Conservation (phyloP, 352 stramenopile species). For the Peronospora farinosa region DNA sequence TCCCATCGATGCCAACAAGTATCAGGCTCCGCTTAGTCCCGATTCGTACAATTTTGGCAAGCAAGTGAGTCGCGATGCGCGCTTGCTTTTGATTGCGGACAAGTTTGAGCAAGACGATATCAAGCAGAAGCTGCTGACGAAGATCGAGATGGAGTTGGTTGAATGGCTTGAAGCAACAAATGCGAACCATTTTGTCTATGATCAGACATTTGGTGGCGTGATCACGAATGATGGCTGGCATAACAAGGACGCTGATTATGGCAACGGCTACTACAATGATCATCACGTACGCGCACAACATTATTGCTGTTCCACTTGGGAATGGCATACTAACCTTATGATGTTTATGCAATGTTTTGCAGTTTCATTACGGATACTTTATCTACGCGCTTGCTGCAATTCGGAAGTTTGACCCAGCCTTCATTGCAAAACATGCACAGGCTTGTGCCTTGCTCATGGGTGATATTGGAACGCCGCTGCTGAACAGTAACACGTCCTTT, state of each 20-base stretch:
- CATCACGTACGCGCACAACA: conserved; percentile 46
- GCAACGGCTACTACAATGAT: conserved; percentile 88
- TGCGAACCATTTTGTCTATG: conserved; percentile 82
- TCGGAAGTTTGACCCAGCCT: conserved; percentile 66
- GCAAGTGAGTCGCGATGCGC: conserved; percentile 61
- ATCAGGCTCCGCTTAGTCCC: conserved; percentile 32
- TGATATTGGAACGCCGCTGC: conserved; percentile 58
- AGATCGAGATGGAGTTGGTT: conserved; percentile 50
- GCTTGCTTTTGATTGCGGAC: conserved; percentile 71
- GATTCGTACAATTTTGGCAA: conserved; percentile 83
- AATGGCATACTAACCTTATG: conserved; percentile 3
- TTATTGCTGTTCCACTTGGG: not conserved
- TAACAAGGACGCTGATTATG: conserved; percentile 58
- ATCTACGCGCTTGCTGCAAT: conserved; percentile 77
- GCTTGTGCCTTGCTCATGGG: conserved; percentile 55
- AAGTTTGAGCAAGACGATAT: conserved; percentile 51
- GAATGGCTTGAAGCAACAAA: conserved; percentile 64
- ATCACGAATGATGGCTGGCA: conserved; percentile 82
- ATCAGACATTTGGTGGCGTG: conserved; percentile 88
- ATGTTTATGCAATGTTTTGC: conserved; percentile 16
- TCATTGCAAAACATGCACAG: conserved; percentile 50
- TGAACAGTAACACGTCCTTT: conserved; percentile 42
- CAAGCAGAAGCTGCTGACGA: conserved; percentile 38
- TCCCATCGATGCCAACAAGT: conserved; percentile 45
- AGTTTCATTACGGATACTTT: conserved; percentile 95